Base-by-base conservation (phyloP, 2,329 filamentous ascomycete species). In the Pseudogymnoascus sp. region DNA sequence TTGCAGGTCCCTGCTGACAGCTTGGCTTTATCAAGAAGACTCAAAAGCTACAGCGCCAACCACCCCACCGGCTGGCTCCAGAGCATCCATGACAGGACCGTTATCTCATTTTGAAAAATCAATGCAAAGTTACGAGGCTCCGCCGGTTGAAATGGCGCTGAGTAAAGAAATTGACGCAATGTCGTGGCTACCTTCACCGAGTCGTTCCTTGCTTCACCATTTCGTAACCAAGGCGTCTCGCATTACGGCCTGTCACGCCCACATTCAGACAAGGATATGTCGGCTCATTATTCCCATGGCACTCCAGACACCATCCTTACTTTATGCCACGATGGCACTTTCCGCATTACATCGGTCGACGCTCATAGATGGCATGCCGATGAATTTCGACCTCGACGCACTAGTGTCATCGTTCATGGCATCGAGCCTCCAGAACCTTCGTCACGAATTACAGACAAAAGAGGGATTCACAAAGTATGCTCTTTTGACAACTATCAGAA, bases 201-300 rank as follows among this genome's bases (percentile, higher is more conserved):
- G 75, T 62, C 74, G 71, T 60, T 67, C 69, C 3, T 63, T 76
- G 8, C 65, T 76, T n/a, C 72, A 74, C 54, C 74, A 76, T 64
- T 76, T 75, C 62, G 71, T 74, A 54, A 70, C 69, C 25, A 73
- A 75, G 69, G 74, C 74, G 9, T 76, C 74, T 3, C 70, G 72
- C 59, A 72, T 75, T 38, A 76, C 74, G 1, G 73, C 74, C 6
- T 75, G 73, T 28, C 73, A 75, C 62, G 67, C 70, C 1, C 70
- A 72, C 38, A 74, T 76, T 70, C 74, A 75, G 50, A 69, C 69
- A 39, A 72, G 76, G 59, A 74, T 77, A 57, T 76, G 74, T 64
- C 69, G 70, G 18, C 72, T 75, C 70, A 70, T 76, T 12, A 67
- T 77, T n/a, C 74, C 75, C 1, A 76, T 77, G 74, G 75, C 74